These are phyloP conservation scores for Gossypium rotundifolium DNA, from an alignment of 345 rosid species.

Conservation along the genomic window DNA sequence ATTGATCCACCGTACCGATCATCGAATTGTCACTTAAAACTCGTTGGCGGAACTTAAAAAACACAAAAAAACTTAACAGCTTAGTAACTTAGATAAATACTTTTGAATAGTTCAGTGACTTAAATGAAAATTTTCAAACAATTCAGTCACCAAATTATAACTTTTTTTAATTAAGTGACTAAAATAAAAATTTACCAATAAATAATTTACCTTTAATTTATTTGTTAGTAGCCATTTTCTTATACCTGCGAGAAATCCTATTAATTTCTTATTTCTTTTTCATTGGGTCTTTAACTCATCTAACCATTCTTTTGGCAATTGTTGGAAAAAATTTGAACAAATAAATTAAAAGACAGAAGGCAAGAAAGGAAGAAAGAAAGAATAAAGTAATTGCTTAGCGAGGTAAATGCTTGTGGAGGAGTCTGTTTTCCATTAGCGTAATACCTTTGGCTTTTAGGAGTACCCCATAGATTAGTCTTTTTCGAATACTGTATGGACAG, in stretches of 20 bases:
- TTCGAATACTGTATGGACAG: background rate
- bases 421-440: background rate
- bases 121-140: no score
- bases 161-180: no score
- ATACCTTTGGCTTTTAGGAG: background rate
- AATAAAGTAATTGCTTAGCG: background rate
- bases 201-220: no score
- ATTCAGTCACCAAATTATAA: no score
- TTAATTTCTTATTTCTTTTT: background rate
- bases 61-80: no score
- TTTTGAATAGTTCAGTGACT: no score
- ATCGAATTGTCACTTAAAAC: no score
- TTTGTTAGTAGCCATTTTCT: no score
- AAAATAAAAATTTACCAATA: no score
- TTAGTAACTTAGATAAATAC: no score
- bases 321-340: background rate
- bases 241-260: background rate
- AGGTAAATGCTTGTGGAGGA: background rate
- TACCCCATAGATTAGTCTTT: background rate
- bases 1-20: no score
- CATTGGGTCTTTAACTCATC: background rate
- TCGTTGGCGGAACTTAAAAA: no score
- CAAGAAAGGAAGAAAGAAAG: background rate
- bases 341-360: background rate
- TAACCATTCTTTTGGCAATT: background rate